Evolutionary conservation across 805 yeast genomes (phyloP), one percentile per base, ranked within the genome.

Genomic region (Torulaspora quercuum): DNA sequence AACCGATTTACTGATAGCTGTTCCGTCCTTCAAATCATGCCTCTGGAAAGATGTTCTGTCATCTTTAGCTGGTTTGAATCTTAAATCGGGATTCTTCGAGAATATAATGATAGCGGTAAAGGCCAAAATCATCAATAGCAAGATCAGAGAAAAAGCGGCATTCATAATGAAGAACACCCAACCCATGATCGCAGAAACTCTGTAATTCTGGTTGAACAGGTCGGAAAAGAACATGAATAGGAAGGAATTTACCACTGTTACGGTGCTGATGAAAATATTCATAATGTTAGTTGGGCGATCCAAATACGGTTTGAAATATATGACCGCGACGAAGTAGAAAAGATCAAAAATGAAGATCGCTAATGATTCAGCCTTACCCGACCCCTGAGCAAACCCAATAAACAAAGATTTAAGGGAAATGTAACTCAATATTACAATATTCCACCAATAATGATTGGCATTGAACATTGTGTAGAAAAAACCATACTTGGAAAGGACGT

Each of bases 21-120:
- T 69, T 26, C 54, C 64, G 25, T 37, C 48, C 22, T 61, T 56
- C 12, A 53, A 52, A 12, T 63, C 54, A 38, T 50, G 51, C 42
- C 64, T 70, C 55, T 82, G 92, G 78, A 89, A 89, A 7, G 95
- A 86, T 14, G 87, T 79, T 73, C 97, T 79, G 61, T 89, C 96
- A 63, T 89, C 97, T 52, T 71, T 80, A 7, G 95, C 94, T 8
- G 94, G 92, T 34, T 83, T 85, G 59, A 83, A 83, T 60, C 92
- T 75, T 7, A 88, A 78, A 62, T 86, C 95, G 17, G 95, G 96
- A 58, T 86, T 86, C 67, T 82, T 85, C 21, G 89, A 79, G 48
- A 80, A 69, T 1, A 83, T 44, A 6, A 84, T 78, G 51, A 78
- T 64, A n/a, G 64, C 58, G 38, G 80, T 73, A 49, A 82, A 79